Evolutionary conservation across 2,329 filamentous ascomycete species (phyloP), one percentile per base, ranked within the genome.

Genomic region (Davidsoniella australis): DNA sequence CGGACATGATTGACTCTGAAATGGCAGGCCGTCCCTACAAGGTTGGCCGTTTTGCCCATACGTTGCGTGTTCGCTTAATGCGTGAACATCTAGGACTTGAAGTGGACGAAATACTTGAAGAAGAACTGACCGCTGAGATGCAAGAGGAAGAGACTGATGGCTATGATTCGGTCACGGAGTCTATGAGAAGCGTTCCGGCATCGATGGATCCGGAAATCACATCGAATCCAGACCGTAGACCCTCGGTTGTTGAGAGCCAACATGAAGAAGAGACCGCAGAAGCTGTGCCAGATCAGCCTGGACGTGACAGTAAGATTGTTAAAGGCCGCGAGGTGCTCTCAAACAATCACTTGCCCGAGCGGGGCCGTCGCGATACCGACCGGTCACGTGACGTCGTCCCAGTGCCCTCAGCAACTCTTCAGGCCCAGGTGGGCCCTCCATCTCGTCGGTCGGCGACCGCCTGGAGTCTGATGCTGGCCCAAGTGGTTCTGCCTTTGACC

Each of bases 61-160:
- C 86, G 0, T 73, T 98, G 47, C 85, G 91, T 26, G 80, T 95
- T 68, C 82, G 91, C 23, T 70, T 96, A 45, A 96, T 96, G 91
- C 77, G 89, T 54, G 91, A 98, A 64, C 91, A 98, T 66, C 70
- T 98, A 26, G 91, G 91, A n/a, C 69, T 96, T 38, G 88, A 96
- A 59, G 86, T 94, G 3, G 91, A 98, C 62, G 84, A 85, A 58
- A 80, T 95, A 53, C 77, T 85, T 59, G 85, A 91, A 59, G 78
- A 89, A 54, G 80, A 87, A 56, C 73, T 81, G 46, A 72, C 76
- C 56, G 75, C 76, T 24, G 80, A 87, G 57, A 63, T 77, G 45
- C 78, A 82, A 56, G 67, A 71, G 12, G 70, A 71, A 46, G 48
- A 33, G n/a, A 46, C 50, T 29, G 69, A 71, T 4, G 76, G 82